Conservation (phyloP, 805 yeast genomes). For the Yarrowia sp. region DNA sequence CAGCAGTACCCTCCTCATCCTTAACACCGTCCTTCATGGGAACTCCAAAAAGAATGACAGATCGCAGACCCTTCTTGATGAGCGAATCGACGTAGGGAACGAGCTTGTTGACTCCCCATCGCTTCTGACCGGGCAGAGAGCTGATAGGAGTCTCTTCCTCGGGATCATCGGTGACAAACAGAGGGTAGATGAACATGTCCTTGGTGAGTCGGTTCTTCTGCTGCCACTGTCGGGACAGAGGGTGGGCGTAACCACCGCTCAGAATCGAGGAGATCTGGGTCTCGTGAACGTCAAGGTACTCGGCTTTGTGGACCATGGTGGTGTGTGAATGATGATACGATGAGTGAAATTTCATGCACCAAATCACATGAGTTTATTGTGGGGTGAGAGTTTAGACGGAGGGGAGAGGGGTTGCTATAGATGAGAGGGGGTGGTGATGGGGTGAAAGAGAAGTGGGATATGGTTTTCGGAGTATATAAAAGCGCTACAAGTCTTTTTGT, state of each 20-base stretch:
- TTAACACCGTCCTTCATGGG: slow-evolving; percentile 77
- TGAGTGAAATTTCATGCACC: slow-evolving; percentile 32
- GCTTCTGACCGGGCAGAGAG: slow-evolving; percentile 84
- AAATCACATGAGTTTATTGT: slow-evolving; percentile 5
- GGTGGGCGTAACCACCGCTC: slow-evolving; percentile 95
- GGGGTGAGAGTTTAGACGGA: slow-evolving; percentile 2
- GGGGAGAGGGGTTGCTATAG: too few species aligned
- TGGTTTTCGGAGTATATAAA: too few species aligned
- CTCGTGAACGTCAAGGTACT: slow-evolving; percentile 64
- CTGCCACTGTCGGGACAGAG: slow-evolving; percentile 91
- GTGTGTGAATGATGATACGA: slow-evolving; percentile 11
- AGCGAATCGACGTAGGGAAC: slow-evolving; percentile 72
- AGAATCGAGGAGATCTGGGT: slow-evolving; percentile 76
- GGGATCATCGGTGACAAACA: slow-evolving; percentile 79
- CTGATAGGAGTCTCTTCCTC: slow-evolving; percentile 80
- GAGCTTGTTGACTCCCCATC: slow-evolving; percentile 83
- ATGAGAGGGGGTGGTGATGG: too few species aligned
- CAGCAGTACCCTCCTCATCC: slow-evolving; percentile 83
- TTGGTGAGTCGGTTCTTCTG: slow-evolving; percentile 81
- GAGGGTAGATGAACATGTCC: slow-evolving; percentile 90
- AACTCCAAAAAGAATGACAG: slow-evolving; percentile 93
- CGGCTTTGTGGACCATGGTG: slow-evolving; percentile 59
- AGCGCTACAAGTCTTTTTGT: too few species aligned
- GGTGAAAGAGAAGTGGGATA: too few species aligned
- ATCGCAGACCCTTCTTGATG: slow-evolving; percentile 78